Conservation (phyloP, 306 rosid species). For the Fragaria vesca region DNA sequence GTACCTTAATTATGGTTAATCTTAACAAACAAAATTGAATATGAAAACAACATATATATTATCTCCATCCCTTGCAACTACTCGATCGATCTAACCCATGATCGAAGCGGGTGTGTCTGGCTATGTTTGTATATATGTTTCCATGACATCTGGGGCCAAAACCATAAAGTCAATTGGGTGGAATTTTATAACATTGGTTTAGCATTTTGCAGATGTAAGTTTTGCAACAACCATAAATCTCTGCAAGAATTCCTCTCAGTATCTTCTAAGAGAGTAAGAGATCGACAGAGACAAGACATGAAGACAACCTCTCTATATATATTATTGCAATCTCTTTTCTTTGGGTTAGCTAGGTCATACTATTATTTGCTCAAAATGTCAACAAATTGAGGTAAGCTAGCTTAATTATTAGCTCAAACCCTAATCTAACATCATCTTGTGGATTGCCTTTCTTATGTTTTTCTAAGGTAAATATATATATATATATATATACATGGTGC, state of each 20-base stretch:
- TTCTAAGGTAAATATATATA: neutral
- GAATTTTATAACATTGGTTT: slow-evolving; percentile 26
- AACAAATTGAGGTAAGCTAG: slow-evolving; percentile 31
- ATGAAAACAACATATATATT: neutral
- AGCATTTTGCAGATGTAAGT: slow-evolving; percentile 12
- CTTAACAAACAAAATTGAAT: neutral
- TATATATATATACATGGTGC: neutral
- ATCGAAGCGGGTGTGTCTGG: slow-evolving; percentile 14
- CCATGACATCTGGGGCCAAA: slow-evolving; percentile 30
- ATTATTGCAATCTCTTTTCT: slow-evolving; percentile 17
- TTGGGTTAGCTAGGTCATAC: slow-evolving; percentile 20
- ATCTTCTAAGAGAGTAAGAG: slow-evolving; percentile 6
- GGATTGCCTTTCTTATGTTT: neutral
- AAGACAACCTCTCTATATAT: slow-evolving; percentile 12
- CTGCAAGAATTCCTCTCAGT: slow-evolving; percentile 4
- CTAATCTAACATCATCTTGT: neutral
- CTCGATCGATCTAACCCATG: slow-evolving; percentile 24
- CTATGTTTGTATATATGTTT: slow-evolving; percentile 13
- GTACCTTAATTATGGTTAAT: neutral
- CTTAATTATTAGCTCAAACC: neutral
- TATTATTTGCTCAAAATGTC: slow-evolving; percentile 33
- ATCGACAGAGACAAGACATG: slow-evolving; percentile 11
- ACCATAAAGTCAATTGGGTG: slow-evolving; percentile 46
- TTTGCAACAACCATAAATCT: slow-evolving; percentile 18
- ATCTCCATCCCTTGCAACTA: neutral